These are phyloP conservation scores for Dispira simplex DNA, from an alignment of 192 early-diverging fungal species.

Conservation along the genomic window DNA sequence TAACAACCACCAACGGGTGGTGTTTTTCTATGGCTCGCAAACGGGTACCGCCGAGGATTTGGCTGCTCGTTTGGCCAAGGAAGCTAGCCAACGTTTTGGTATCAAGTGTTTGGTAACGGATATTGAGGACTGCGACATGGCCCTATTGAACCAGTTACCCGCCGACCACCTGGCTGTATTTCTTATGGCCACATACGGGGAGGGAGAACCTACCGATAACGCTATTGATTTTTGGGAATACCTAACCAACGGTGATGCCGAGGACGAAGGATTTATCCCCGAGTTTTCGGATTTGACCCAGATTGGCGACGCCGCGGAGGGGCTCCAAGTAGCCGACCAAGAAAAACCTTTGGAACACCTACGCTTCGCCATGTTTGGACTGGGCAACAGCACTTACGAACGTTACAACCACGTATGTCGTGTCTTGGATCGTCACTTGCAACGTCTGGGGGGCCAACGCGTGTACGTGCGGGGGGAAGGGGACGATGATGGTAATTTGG, in stretches of 20 bases:
- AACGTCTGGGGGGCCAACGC: constrained; percentile 54
- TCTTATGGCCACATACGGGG: constrained; percentile 92
- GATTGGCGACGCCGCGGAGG: too few relatives aligned
- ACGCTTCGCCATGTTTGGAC: constrained; percentile 28
- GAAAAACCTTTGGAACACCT: constrained; percentile 30
- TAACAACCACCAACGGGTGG: constrained; percentile 46
- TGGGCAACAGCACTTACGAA: constrained; percentile 37
- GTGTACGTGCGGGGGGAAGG: constrained; percentile 80
- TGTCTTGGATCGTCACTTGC: constrained; percentile 46
- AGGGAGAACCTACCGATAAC: constrained; percentile 97
- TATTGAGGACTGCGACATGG: constrained; percentile 85
- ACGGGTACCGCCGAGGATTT: constrained; percentile 99
- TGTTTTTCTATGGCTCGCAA: constrained; percentile 94
- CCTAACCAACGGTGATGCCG: constrained; percentile 45
- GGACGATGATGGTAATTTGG: constrained; percentile 90
- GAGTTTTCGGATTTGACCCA: too few relatives aligned
- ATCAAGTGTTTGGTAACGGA: constrained; percentile 70
- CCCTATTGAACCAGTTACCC: constrained; percentile 54
- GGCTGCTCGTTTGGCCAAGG: constrained; percentile 79
- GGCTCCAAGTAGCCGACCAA: too few relatives aligned
- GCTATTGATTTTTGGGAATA: constrained; percentile 86
- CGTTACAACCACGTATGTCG: constrained; percentile 73
- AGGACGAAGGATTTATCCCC: too few relatives aligned
- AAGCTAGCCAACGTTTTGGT: constrained; percentile 52
- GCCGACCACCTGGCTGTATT: constrained; percentile 64